Base-by-base conservation (phyloP, 2,329 filamentous ascomycete genomes). In the Alternaria viburni region DNA sequence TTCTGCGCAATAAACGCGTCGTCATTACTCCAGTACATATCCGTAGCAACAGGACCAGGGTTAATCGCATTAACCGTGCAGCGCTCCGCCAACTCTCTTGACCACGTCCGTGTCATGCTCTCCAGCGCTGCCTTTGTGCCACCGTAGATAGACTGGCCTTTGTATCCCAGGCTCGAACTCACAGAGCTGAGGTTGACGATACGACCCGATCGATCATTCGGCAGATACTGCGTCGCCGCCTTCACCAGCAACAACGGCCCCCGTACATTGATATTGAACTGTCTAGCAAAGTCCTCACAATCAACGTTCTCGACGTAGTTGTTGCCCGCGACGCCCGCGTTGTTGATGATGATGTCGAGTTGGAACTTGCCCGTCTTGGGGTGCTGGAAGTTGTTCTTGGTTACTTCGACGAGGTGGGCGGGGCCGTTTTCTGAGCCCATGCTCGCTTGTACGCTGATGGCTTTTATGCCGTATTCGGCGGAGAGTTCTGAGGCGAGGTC, bases 341-440 rank as follows among this genome's bases (percentile, higher is more conserved):
- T 97, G 86, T 97, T 96, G 83, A 97, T 83, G 57, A 97, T 83
- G 65, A 97, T 92, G 81, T 96, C 92, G 74, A 97, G 86, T 73
- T 90, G 88, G 76, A 93, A 87, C 59, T 83, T 82, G 62, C 80
- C 79, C 65, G 81, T 84, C 71, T 85, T 84, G 26, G 86, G 83
- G 67, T 80, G 77, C 9, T 85, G 76, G 80, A 91, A 89, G 74
- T 88, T 83, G 67, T 87, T 83, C 69, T 87, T 85, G 6, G 88
- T 85, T 0, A 85, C 84, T 23, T 83, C 80, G 69, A 93, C 79
- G 55, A 93, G 84, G 45, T 86, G 81, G 6, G 84, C 82, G 3
- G 90, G 88, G 1, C 89, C 89, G 7, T 84, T 84, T 32, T 88
- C 83, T 1, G 86, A 85, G 67, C 87, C 86, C 72, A 95, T 87